phyloP scores from a whole-genome alignment of 2,329 filamentous ascomycete genomes.

The Ramichloridium luteum region DNA sequence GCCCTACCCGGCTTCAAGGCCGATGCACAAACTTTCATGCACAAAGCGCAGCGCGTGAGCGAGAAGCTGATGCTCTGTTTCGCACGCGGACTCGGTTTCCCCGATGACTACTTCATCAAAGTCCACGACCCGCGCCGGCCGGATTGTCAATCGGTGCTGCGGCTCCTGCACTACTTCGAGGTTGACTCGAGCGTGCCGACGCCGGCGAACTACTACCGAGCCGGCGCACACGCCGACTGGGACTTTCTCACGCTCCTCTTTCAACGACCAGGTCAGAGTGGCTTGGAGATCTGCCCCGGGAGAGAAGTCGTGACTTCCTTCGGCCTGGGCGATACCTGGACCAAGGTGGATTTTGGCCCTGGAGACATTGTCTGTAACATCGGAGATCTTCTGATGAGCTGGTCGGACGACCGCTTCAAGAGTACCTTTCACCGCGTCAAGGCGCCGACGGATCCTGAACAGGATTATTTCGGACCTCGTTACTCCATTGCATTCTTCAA shows the following conservation, averaged over 20 bases:
- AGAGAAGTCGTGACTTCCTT: conserved; percentile 49
- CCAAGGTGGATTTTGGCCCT: conserved; percentile 43
- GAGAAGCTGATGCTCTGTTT: conserved; percentile 48
- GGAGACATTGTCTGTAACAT: conserved; percentile 53
- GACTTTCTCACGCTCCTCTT: conserved; percentile 51
- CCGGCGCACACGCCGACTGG: conserved; percentile 54
- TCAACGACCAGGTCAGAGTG: conserved; percentile 47
- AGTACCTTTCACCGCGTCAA: conserved; percentile 54
- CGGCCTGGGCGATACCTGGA: conserved; percentile 49
- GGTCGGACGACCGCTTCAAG: conserved; percentile 57
- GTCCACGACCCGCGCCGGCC: conserved; percentile 40
- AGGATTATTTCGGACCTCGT: conserved; percentile 44
- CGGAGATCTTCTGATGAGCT: conserved; percentile 54
- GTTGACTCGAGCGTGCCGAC: conserved; percentile 22
- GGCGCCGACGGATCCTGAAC: conserved; percentile 41
- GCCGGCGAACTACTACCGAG: conserved; percentile 42
- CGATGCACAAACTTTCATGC: conserved; percentile 41
- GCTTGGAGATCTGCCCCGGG: conserved; percentile 53
- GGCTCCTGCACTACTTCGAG: conserved; percentile 44
- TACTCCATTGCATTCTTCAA: conserved; percentile 58
- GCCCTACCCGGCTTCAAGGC: conserved; percentile 39
- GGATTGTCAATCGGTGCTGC: conserved; percentile 43
- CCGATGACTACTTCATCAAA: conserved; percentile 44
- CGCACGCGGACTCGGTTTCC: conserved; percentile 44
- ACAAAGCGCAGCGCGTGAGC: conserved; percentile 39